Evolutionary conservation across 75 land plant species (phyloP), one percentile per base, ranked within the genome.

Genomic region (Picea glauca): DNA sequence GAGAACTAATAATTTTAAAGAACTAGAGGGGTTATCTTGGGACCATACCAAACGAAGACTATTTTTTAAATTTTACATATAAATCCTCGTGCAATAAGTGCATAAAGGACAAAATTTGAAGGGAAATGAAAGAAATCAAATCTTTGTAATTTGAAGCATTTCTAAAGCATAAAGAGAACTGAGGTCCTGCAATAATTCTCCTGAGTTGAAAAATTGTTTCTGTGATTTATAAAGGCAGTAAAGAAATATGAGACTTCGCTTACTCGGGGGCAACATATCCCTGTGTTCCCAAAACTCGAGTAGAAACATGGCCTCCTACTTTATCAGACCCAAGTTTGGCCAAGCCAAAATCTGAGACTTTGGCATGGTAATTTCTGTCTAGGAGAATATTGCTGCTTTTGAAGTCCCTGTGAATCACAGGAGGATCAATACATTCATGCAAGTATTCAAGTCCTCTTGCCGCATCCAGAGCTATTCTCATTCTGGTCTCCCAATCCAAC

Each of bases 331-430:
- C 83, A 30, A 82, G 83, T 57, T 80, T 82, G 30, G 83, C 83
- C 40, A 82, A 38, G 7, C 83, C 83, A 80, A 82, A 82, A 78
- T 82, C 83, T 31, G 97, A 94, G 74, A 94, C 95, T 85, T 93
- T 94, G 72, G 95, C 98, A 88, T 89, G 88, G 78, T 91, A 81
- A 23, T 81, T 79, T 15, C 62, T 78, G 62, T 81, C 70, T 4
- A 81, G 57, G 35, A 81, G 82, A 61, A 81, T 81, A 18, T 81
- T 81, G 72, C 82, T 81, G 21, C 82, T 81, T 54, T 81, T 81
- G 80, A 94, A 92, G 81, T 94, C 98, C 79, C 98, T 83, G 78
- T 94, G 98, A 74, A 92, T 92, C n/a, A 94, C 89, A n/a, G 98
- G 90, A 23, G 98, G 95, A 66, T 78, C 84, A 57, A 87, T 83